Conservation (phyloP, 1,284 basidiomycete genomes). For the Exobasidium cylindrosporum region DNA sequence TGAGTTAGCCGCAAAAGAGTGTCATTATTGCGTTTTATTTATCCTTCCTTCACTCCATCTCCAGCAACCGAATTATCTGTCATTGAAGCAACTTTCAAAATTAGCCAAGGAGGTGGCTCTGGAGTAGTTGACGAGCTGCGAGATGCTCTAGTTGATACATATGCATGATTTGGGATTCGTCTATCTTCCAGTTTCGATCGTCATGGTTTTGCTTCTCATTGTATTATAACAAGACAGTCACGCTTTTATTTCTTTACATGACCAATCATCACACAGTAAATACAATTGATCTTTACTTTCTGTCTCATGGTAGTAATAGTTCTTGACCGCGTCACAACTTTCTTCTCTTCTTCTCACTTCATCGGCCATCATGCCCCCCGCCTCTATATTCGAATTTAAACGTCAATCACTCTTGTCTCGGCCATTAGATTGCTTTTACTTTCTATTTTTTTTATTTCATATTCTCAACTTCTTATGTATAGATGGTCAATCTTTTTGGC, state of each 20-base stretch:
- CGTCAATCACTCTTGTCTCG: constrained; percentile 15
- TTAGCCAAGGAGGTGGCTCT: constrained; percentile 33
- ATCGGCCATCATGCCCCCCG: background rate
- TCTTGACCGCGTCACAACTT: background rate
- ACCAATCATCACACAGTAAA: background rate
- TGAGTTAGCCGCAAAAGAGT: too few relatives aligned
- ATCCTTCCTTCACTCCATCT: too few relatives aligned
- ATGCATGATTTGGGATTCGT: constrained; percentile 59
- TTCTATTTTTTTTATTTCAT: constrained; percentile 35
- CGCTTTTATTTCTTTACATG: background rate
- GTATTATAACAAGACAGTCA: background rate
- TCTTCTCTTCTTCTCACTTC: background rate
- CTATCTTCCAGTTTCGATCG: constrained; percentile 55
- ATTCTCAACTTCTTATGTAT: constrained; percentile 28
- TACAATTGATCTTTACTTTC: too few relatives aligned
- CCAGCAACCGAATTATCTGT: constrained; percentile 98
- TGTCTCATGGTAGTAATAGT: background rate
- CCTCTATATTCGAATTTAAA: background rate
- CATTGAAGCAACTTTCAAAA: constrained; percentile 88
- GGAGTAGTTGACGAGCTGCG: constrained; percentile 50
- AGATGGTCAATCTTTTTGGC: constrained; percentile 34
- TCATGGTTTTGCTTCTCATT: background rate
- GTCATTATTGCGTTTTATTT: too few relatives aligned
- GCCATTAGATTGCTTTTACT: constrained; percentile 28
- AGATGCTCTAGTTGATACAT: constrained; percentile 52